Base-by-base conservation (phyloP, 176 grass and related monocot species). In the Avena atlantica region DNA sequence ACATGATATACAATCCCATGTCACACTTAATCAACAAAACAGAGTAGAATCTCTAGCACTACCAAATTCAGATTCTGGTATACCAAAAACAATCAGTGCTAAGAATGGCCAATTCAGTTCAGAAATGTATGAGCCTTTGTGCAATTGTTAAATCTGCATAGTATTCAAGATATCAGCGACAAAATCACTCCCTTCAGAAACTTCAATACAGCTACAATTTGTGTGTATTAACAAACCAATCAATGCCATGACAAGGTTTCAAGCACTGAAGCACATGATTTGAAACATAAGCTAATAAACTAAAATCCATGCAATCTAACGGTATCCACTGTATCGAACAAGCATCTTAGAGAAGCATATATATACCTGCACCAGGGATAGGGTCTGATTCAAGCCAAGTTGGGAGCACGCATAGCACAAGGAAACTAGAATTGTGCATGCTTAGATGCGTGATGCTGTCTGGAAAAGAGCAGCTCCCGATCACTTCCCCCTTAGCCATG, bases 281-380 rank as follows among this genome's bases (percentile, higher is more conserved):
- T 80, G 34, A 63, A 80, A 80, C 9, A n/a, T 20, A 71, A 44
- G 68, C 19, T 29, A 2, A 27, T 71, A 11, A 71, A n/a, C 36
- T 5, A 25, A 21, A 65, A 49, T 6, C 4, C 65, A 4, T 48
- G 37, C 21, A 64, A 47, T 44, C 78, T 47, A 80, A 49, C 40
- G 44, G 15, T 61, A 44, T 59, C 6, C 55, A 21, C 10, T 60
- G 55, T 29, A 8, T 63, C 2, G 4, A 80, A 47, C 13, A 49
- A 48, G 50, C 29, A 70, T 70, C 16, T 70, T 17, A 1, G 13
- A 74, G 71, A 25, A 74, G 6, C 20, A 23, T 47, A 17, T 17
- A 12, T 7, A 78, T 52, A 86, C 85, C 78, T 87, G 52, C 4
- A 34, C 53, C 31, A 23, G 85, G 85, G 25, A 87, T 63, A 6